Conservation (phyloP, 129 eudicot genomes). For the Flaveria bidentis region DNA sequence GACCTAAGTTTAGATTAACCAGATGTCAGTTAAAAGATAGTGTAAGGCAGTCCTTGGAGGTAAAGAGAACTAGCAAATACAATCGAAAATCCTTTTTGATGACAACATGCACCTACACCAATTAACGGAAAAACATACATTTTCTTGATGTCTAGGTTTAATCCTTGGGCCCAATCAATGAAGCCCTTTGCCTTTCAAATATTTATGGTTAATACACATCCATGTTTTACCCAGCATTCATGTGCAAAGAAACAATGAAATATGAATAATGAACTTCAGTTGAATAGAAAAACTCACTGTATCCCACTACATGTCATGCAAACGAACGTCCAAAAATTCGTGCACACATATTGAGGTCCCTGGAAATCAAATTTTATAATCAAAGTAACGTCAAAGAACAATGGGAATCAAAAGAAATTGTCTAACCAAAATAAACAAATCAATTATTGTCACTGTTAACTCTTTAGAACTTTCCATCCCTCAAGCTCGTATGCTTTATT, state of each 20-base stretch:
- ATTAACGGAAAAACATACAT: not conserved
- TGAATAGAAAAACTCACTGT: conserved; percentile 62
- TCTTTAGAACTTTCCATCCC: conserved; percentile 10
- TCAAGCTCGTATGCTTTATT: conserved; percentile 1
- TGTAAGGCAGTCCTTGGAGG: not conserved
- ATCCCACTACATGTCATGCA: conserved; percentile 92
- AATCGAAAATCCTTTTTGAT: not conserved
- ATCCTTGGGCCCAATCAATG: not conserved
- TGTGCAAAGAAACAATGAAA: not conserved
- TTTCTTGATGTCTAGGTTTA: conserved; percentile 14
- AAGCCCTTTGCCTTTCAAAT: conserved; percentile 24
- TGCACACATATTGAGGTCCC: conserved; percentile 99
- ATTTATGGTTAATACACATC: not conserved
- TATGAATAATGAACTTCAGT: not conserved
- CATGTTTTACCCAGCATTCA: conserved; percentile 21
- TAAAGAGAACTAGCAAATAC: not conserved
- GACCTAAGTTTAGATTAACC: not conserved
- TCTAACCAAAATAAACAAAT: not conserved
- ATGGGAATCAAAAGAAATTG: not conserved
- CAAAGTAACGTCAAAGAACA: conserved; percentile 16
- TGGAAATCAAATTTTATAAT: conserved; percentile 29
- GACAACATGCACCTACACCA: not conserved
- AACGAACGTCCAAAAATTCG: conserved; percentile 88
- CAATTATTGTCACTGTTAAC: not conserved
- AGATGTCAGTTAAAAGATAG: not conserved